These are phyloP conservation scores for Ogataea glucozyma DNA, from an alignment of 805 yeast genomes.

Conservation along the genomic window DNA sequence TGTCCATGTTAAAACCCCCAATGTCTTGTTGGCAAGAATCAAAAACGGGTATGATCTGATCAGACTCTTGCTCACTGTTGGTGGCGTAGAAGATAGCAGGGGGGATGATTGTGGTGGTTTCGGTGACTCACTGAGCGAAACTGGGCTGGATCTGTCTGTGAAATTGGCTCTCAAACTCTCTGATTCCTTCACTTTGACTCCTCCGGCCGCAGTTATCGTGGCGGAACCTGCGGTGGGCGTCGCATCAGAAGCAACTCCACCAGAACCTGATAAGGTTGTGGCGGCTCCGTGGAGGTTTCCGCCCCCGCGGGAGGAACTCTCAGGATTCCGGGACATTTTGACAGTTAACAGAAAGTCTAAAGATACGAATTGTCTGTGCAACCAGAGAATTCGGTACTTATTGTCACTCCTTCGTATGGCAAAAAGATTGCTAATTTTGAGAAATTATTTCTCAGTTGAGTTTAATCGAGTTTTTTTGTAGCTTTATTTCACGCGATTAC, in stretches of 20 bases:
- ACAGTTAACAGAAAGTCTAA: not conserved
- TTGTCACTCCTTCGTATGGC: too few species aligned
- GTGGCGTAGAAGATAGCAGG: conserved; percentile 83
- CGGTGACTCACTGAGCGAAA: conserved; percentile 1
- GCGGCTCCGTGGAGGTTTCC: conserved; percentile 1
- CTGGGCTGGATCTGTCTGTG: conserved; percentile 36
- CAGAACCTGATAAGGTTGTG: not conserved
- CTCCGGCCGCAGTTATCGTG: conserved; percentile 27
- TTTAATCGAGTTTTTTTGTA: not conserved
- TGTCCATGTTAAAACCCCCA: conserved; percentile 88
- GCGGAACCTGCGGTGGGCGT: conserved; percentile 13
- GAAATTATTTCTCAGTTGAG: not conserved
- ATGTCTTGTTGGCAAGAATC: conserved; percentile 63
- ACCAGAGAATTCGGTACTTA: too few species aligned
- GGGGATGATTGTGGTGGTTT: conserved; percentile 66
- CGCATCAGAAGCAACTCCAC: conserved; percentile 11
- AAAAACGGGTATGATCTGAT: conserved; percentile 84
- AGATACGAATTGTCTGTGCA: too few species aligned
- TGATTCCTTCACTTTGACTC: conserved; percentile 32
- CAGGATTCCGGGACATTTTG: conserved; percentile 3
- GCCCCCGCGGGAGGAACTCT: conserved; percentile 3
- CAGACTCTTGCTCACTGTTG: conserved; percentile 81
- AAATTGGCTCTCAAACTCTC: conserved; percentile 41
- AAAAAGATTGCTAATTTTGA: not conserved
- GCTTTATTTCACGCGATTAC: not conserved